Base-by-base conservation (phyloP, 257 asterid species). In the Przewalskia tangutica region DNA sequence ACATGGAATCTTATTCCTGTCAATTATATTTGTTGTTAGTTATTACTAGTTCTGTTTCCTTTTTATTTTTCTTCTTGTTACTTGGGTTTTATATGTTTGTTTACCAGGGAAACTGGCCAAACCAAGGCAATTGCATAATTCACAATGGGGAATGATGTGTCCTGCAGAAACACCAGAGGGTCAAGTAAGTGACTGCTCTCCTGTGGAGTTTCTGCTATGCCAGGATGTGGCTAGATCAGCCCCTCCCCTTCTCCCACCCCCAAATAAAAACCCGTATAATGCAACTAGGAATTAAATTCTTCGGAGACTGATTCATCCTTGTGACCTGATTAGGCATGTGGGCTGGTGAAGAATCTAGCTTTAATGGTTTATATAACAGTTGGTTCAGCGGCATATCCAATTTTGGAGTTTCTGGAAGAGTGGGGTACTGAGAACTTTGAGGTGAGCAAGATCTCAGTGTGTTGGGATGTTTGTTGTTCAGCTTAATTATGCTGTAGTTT, bases 101-200 rank as follows among this genome's bases (percentile, higher is more conserved):
- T 87, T 62, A 32, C 48, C 86, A 95, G 99, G 98, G 63, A 95
- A 95, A 87, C 90, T 95, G 89, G 99, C 99, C 54, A 94, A 94
- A 86, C 99, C 98, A 17, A 91, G 99, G 90, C 99, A 95, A 90
- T 84, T 95, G 87, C 99, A 95, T 87, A 95, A 95, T 86, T 95
- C 99, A 14, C 99, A 95, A 81, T 95, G 99, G 99, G 99, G 99
- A 89, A 95, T 95, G 99, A 95, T 95, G 99, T 95, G 99, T 86
- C 98, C 99, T 68, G 99, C 97, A 27, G 99, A 95, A 91, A 95
- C 99, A 66, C 99, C 99, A 77, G 99, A 94, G 86, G 99, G 99
- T 85, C 98, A 94, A 85, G 99, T 92, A 65, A 82, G 93, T 86
- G 73, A 85, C 50, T 64, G 60, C 46, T 82, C 81, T 44, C 46